Conservation (phyloP, 2,329 filamentous ascomycete genomes). For the Penicillium sp. region DNA sequence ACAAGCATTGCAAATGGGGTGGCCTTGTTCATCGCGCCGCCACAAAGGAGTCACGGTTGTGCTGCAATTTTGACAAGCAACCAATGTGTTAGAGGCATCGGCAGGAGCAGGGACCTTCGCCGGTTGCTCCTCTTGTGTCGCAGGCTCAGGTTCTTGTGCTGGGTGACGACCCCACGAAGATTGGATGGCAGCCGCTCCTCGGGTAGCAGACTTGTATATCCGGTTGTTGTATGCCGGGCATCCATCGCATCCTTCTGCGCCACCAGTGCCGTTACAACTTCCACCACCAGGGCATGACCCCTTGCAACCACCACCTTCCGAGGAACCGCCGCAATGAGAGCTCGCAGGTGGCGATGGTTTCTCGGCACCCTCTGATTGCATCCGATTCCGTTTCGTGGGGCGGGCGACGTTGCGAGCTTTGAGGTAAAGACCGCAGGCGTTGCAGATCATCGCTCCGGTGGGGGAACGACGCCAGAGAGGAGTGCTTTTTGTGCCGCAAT, state of each 20-base stretch:
- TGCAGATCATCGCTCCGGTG: constrained; percentile 91
- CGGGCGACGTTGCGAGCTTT: constrained; percentile 90
- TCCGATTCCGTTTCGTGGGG: constrained; percentile 82
- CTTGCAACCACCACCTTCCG: constrained; percentile 45
- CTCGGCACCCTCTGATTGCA: constrained; percentile 26
- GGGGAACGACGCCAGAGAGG: constrained; percentile 93
- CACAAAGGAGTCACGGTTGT: constrained; percentile 96
- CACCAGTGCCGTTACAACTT: constrained; percentile 92
- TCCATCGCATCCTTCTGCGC: constrained; percentile 89
- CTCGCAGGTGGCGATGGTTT: constrained; percentile 28
- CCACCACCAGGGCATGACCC: constrained; percentile 96
- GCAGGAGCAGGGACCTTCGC: constrained; percentile 19
- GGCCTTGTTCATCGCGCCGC: constrained; percentile 88
- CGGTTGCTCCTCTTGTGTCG: constrained; percentile 25
- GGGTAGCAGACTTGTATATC: constrained; percentile 74
- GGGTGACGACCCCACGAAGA: constrained; percentile 33
- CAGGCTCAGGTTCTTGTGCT: constrained; percentile 25
- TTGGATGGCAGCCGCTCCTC: constrained; percentile 38
- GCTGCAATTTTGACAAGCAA: constrained; percentile 94
- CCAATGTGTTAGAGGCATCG: constrained; percentile 56
- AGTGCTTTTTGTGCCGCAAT: constrained; percentile 90
- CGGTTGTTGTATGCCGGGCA: constrained; percentile 98
- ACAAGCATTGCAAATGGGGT: constrained; percentile 98
- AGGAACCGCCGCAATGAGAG: constrained; percentile 29
- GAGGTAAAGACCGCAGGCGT: constrained; percentile 91